These are phyloP conservation scores for Lycium barbarum DNA, from an alignment of 257 asterid genomes.

Conservation along the genomic window DNA sequence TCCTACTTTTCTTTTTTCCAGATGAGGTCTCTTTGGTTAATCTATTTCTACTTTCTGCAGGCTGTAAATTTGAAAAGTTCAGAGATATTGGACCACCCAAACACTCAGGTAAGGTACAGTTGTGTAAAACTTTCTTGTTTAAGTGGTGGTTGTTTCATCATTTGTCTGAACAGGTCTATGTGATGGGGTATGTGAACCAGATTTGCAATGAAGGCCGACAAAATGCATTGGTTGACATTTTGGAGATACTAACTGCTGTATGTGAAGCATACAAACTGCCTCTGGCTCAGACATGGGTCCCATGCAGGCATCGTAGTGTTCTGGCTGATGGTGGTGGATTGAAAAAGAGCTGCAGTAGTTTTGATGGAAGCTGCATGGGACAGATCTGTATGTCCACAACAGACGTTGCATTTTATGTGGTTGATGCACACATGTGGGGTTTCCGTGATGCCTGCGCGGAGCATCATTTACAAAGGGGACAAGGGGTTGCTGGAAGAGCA, in stretches of 20 bases:
- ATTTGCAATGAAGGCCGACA: slow-evolving; percentile 90
- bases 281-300: slow-evolving; percentile 44
- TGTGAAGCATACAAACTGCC: slow-evolving; percentile 38
- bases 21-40: slow-evolving; percentile 26
- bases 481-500: slow-evolving; percentile 41
- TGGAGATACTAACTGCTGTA: slow-evolving; percentile 33
- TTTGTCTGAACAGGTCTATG: slow-evolving; percentile 30
- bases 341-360: slow-evolving; percentile 35
- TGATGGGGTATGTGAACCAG: slow-evolving; percentile 45
- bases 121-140: not conserved
- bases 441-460: slow-evolving; percentile 38
- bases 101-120: slow-evolving; percentile 61
- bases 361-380: slow-evolving; percentile 33
- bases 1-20: not conserved
- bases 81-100: slow-evolving; percentile 76
- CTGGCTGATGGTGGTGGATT: slow-evolving; percentile 30
- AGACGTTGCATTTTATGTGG: slow-evolving; percentile 34
- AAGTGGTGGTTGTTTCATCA: slow-evolving; percentile 29
- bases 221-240: slow-evolving; percentile 40
- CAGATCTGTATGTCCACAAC: slow-evolving; percentile 30
- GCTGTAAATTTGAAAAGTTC: slow-evolving; percentile 92
- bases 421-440: slow-evolving; percentile 36
- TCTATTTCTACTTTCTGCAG: slow-evolving; percentile 59
- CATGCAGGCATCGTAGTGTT: slow-evolving; percentile 33
- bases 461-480: slow-evolving; percentile 38